phyloP scores from a whole-genome alignment of 345 rosid genomes.

The Brassica incana region DNA sequence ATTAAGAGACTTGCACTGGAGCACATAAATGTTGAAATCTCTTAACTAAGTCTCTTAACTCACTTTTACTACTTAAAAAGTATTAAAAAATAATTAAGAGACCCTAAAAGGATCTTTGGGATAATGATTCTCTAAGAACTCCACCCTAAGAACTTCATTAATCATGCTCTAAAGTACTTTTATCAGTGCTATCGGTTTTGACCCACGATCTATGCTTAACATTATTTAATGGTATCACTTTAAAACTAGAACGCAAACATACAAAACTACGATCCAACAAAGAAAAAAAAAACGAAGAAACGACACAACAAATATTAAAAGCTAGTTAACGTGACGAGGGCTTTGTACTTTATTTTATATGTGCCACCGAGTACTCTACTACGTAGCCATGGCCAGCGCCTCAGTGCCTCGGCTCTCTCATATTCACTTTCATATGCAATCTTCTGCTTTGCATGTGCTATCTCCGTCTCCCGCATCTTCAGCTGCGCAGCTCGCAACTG shows the following conservation, averaged over 20 bases:
- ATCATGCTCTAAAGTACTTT: not conserved
- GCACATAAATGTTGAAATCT: too few relatives aligned
- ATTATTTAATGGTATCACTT: not conserved
- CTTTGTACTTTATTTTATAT: too few relatives aligned
- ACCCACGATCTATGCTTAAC: not conserved
- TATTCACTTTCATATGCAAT: not conserved
- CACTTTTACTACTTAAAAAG: too few relatives aligned
- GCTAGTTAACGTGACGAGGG: not conserved
- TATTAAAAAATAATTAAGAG: too few relatives aligned
- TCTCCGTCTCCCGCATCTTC: not conserved
- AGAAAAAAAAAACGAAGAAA: not conserved
- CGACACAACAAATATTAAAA: not conserved
- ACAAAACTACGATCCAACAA: not conserved
- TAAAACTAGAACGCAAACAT: not conserved
- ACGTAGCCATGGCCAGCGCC: too few relatives aligned
- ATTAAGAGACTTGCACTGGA: too few relatives aligned
- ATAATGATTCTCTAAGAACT: too few relatives aligned
- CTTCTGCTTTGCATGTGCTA: not conserved
- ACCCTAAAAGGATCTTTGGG: too few relatives aligned
- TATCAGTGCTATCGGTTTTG: not conserved
- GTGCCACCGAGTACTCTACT: too few relatives aligned
- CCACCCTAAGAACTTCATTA: too few relatives aligned
- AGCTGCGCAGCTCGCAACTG: not conserved
- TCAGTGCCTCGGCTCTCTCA: not conserved
- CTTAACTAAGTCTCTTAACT: too few relatives aligned